Conservation (phyloP, 2,329 filamentous ascomycete genomes). For the Bipolaris zeicola region DNA sequence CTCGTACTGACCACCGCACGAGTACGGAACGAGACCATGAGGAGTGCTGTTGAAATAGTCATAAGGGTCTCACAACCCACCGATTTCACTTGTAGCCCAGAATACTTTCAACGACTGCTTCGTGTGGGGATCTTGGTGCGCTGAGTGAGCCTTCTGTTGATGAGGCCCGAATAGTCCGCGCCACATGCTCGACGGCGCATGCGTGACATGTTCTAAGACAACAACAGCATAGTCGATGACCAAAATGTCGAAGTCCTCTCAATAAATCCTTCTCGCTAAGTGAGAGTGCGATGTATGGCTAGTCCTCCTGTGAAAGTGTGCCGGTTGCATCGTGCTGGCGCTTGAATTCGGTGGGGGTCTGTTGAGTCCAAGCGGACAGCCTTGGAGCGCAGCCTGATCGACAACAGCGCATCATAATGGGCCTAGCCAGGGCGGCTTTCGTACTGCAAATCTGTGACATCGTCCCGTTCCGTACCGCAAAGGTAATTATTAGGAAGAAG, state of each 20-base stretch:
- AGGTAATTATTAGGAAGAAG: background rate
- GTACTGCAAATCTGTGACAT: background rate
- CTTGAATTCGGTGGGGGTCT: background rate
- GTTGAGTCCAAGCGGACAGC: background rate
- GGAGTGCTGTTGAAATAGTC: background rate
- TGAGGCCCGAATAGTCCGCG: background rate
- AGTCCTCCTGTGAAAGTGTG: background rate
- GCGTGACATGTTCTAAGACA: conserved; percentile 10
- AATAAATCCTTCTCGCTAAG: background rate
- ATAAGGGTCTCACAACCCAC: background rate
- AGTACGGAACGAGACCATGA: background rate
- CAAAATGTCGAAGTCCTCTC: background rate
- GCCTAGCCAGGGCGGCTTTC: background rate
- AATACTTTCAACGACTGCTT: background rate
- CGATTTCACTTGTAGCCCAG: background rate
- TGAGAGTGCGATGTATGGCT: background rate
- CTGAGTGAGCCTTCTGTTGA: background rate
- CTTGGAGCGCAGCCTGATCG: background rate
- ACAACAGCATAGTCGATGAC: background rate
- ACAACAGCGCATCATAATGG: background rate
- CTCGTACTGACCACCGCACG: conserved; percentile 1
- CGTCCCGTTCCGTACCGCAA: background rate
- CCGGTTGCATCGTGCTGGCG: background rate
- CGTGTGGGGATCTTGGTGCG: background rate
- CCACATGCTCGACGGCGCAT: conserved; percentile 9